Evolutionary conservation across 2,329 filamentous ascomycete genomes (phyloP).

Genomic region (Microsporum canis): DNA sequence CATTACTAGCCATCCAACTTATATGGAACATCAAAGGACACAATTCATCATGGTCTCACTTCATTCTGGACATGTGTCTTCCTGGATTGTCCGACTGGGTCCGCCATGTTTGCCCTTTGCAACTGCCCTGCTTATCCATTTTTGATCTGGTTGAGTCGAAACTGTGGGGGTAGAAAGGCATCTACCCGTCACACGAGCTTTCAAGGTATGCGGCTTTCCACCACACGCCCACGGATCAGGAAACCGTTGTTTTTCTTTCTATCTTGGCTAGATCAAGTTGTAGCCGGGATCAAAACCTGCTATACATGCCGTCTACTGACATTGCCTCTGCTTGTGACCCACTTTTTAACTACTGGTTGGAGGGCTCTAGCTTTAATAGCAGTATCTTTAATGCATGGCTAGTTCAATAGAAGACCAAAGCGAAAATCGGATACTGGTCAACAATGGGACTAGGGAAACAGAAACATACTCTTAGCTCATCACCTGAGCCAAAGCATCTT

Average conservation of each 20-base stretch:
- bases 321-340: not conserved
- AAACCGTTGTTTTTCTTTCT: not conserved
- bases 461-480: not conserved
- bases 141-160: not conserved
- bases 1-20: not conserved
- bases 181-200: constrained; percentile 5
- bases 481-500: not conserved
- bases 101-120: constrained; percentile 3
- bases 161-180: not conserved
- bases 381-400: not conserved
- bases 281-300: not conserved
- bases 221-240: not conserved
- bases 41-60: not conserved
- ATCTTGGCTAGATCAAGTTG: not conserved
- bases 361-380: not conserved
- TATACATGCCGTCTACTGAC: not conserved
- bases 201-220: not conserved
- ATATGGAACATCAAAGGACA: not conserved
- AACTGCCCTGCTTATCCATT: not conserved
- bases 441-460: not conserved
- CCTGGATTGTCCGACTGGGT: not conserved
- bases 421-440: not conserved
- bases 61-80: not conserved
- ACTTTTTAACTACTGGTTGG: not conserved
- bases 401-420: not conserved